Base-by-base conservation (phyloP, 345 rosid genomes). In the Iberis pinnata region DNA sequence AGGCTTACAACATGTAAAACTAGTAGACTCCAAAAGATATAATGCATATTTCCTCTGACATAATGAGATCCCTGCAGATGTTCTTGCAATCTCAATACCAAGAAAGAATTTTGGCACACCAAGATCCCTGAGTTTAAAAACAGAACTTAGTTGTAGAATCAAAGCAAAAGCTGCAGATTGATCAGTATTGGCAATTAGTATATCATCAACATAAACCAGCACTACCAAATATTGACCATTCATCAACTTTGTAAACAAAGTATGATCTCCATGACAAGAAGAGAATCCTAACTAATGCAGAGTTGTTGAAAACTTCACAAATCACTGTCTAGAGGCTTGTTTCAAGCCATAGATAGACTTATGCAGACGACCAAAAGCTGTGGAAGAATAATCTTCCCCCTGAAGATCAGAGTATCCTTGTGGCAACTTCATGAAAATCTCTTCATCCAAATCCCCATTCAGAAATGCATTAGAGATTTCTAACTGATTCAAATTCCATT, bases 291-390 rank as follows among this genome's bases (percentile, higher is more conserved):
- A 8, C 0, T 2, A 0, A 0, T 4, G 0, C 12, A 33, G 4
- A 0, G 33, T 45, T 0, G 11, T 1, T 0, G 39, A 32, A 1
- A 45, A 45, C 1, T 14, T 47, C 2, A 47, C 1, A 5, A 14
- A 26, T 33, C 50, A 19, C 0, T 52, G 25, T 22, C 25, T 22
- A 22, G 25, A 22, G 25, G 25, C 25, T 22, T 22, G 25, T 22
- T 22, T 22, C 0, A 52, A 19, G 3, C 57, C 57, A 36, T 52
- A 37, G 2, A 49, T 49, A 0, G 27, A 49, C 4, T 49, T 49
- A 0, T 18, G n/a, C 0, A 48, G 2, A 0, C n/a, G 0, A 7
- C 39, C 29, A 1, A 48, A 20, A 0, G 13, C 9, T 9, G 4
- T 36, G 0, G 17, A 13, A 4, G 40, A 6, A 36, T 12, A 2